These are phyloP conservation scores for Hemisphaericaspora subhashii DNA, from an alignment of 1,139 yeast species.

Conservation along the genomic window DNA sequence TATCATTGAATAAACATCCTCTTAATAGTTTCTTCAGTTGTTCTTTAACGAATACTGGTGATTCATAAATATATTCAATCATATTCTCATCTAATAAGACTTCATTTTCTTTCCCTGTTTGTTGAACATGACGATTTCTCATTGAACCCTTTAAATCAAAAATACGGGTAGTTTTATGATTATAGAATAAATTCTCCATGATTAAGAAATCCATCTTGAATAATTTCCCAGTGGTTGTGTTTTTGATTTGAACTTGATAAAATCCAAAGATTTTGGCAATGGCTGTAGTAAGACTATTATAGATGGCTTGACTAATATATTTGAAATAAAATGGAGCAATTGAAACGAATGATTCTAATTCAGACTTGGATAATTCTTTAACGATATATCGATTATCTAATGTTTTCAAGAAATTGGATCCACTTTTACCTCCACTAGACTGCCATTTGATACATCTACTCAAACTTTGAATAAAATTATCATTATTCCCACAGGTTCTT, in stretches of 20 bases:
- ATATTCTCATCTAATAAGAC: slow-evolving; percentile 94
- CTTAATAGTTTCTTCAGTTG: slow-evolving; percentile 83
- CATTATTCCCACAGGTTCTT: slow-evolving; percentile 75
- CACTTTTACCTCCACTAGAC: slow-evolving; percentile 94
- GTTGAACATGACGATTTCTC: slow-evolving; percentile 95
- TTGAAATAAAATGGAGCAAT: slow-evolving; percentile 97
- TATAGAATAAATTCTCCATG: slow-evolving; percentile 93
- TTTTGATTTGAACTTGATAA: slow-evolving; percentile 87
- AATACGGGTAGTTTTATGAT: slow-evolving; percentile 77
- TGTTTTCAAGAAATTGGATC: slow-evolving; percentile 90
- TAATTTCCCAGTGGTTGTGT: slow-evolving; percentile 70
- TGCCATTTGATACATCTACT: slow-evolving; percentile 96
- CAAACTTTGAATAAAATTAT: slow-evolving; percentile 79
- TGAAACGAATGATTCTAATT: slow-evolving; percentile 88
- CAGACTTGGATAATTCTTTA: slow-evolving; percentile 85
- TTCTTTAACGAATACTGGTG: slow-evolving; percentile 91
- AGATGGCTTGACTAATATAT: slow-evolving; percentile 92
- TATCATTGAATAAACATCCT: slow-evolving; percentile 93
- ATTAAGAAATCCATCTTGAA: slow-evolving; percentile 89
- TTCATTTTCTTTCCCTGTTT: slow-evolving; percentile 93
- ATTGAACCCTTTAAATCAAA: slow-evolving; percentile 97
- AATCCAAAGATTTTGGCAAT: slow-evolving; percentile 94
- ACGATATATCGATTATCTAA: slow-evolving; percentile 86
- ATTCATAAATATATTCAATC: slow-evolving; percentile 96
- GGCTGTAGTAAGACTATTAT: slow-evolving; percentile 92